Conservation (phyloP, 257 asterid genomes). For the Solanum pinnatisectum region DNA sequence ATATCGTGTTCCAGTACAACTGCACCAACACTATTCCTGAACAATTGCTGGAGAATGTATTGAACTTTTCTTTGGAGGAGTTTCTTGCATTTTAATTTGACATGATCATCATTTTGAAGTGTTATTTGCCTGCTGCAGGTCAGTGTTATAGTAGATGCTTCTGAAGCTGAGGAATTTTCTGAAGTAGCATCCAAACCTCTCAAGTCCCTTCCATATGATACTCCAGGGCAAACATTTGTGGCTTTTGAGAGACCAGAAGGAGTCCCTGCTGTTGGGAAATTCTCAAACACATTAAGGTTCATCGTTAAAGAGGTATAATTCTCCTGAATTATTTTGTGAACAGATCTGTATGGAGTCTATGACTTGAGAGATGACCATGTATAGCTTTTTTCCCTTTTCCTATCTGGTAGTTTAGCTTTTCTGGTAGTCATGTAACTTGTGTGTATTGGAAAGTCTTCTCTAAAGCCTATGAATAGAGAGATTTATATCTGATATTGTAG, state of each 20-base stretch:
- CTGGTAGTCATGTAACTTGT: neutral
- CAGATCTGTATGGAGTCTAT: neutral
- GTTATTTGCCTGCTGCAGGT: slow-evolving; percentile 42
- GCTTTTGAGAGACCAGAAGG: slow-evolving; percentile 97
- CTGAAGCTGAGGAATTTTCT: slow-evolving; percentile 93
- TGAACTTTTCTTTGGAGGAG: neutral
- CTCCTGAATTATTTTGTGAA: neutral
- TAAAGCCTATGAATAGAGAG: neutral
- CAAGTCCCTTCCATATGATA: slow-evolving; percentile 76
- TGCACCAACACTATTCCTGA: slow-evolving; percentile 95
- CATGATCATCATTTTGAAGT: neutral
- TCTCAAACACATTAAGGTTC: slow-evolving; percentile 76
- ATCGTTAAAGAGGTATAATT: slow-evolving; percentile 78
- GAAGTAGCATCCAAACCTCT: slow-evolving; percentile 79
- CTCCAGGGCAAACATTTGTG: slow-evolving; percentile 88
- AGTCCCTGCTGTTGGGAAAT: slow-evolving; percentile 79
- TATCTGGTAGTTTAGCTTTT: neutral
- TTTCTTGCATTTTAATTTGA: neutral
- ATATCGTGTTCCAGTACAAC: slow-evolving; percentile 94
- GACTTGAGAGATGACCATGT: neutral
- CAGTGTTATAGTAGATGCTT: slow-evolving; percentile 84
- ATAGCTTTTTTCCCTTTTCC: neutral
- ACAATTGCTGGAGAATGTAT: slow-evolving; percentile 88
- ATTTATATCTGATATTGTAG: neutral
- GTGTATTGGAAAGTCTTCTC: neutral